phyloP scores from a whole-genome alignment of 148 eudicot genomes.

The Vaccinium vitisidaea region DNA sequence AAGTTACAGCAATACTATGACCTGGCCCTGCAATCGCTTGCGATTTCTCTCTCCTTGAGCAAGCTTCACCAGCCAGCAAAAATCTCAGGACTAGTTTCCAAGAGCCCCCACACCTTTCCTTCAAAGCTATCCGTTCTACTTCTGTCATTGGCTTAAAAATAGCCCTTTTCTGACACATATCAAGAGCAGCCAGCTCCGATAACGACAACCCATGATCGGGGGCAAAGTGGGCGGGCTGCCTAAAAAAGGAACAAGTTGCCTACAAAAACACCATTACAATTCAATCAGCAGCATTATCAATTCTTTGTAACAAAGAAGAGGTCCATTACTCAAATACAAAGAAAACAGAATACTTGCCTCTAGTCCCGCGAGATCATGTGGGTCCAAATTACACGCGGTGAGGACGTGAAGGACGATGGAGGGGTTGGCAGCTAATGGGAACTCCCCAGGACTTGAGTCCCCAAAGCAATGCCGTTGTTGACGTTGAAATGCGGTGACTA shows the following conservation, averaged over 20 bases:
- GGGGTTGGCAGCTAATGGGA: conserved; percentile 81
- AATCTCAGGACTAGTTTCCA: conserved; percentile 91
- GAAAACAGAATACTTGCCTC: conserved; percentile 67
- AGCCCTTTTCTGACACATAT: conserved; percentile 83
- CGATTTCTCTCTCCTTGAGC: conserved; percentile 74
- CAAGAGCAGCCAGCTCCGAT: conserved; percentile 89
- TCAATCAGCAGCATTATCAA: conserved; percentile 88
- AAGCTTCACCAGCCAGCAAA: conserved; percentile 81
- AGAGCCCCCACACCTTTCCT: conserved; percentile 80
- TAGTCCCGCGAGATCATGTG: conserved; percentile 84
- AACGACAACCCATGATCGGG: conserved; percentile 77
- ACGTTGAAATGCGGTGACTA: conserved; percentile 54
- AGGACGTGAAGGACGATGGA: conserved; percentile 86
- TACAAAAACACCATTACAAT: conserved; percentile 38
- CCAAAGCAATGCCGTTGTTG: conserved; percentile 85
- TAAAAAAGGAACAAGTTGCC: conserved; percentile 93
- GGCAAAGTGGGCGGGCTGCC: conserved; percentile 77
- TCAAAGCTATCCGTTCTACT: conserved; percentile 50
- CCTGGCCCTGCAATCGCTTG: conserved; percentile 95
- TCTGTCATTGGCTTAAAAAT: conserved; percentile 72
- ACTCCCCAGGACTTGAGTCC: conserved; percentile 72
- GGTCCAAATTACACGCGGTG: conserved; percentile 67
- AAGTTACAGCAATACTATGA: conserved; percentile 82
- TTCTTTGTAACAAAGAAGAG: conserved; percentile 28
- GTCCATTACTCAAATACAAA: background rate